These are phyloP conservation scores for Aphelidium insulamus DNA, from an alignment of 371 early-diverging fungal genomes.

Conservation along the genomic window DNA sequence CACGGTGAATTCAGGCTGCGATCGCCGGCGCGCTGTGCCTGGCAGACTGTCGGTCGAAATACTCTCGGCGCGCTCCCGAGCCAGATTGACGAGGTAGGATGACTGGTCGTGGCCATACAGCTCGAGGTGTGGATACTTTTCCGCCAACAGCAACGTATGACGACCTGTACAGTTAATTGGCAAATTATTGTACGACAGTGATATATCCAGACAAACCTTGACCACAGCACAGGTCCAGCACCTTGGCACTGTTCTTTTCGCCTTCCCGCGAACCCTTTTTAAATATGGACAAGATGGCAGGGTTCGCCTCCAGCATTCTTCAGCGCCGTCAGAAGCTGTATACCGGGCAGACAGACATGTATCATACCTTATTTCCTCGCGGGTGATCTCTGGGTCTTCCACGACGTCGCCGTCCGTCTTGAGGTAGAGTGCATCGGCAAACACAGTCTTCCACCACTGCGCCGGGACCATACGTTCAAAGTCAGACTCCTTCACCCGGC, in stretches of 20 bases:
- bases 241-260: slow-evolving; percentile 2
- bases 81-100: slow-evolving; percentile 22
- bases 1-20: slow-evolving; percentile 18
- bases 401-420: slow-evolving; percentile 43
- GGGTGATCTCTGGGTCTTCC: slow-evolving; percentile 33
- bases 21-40: not conserved
- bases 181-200: too few relatives aligned
- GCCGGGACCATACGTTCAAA: slow-evolving; percentile 22
- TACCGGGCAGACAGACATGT: too few relatives aligned
- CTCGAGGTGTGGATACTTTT: slow-evolving; percentile 18
- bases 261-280: slow-evolving; percentile 3
- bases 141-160: slow-evolving; percentile 20
- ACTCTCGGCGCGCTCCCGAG: slow-evolving; percentile 17
- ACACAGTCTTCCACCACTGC: slow-evolving; percentile 33
- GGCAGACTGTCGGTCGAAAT: too few relatives aligned
- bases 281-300: slow-evolving; percentile 11
- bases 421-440: slow-evolving; percentile 26
- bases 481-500: slow-evolving; percentile 1
- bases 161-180: too few relatives aligned
- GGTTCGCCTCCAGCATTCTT: slow-evolving; percentile 15
- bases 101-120: slow-evolving; percentile 32
- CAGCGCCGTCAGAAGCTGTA: slow-evolving; percentile 1
- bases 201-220: too few relatives aligned
- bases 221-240: slow-evolving; percentile 35
- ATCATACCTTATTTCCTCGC: slow-evolving; percentile 20